Conservation (phyloP, 2,329 filamentous ascomycete species). For the Colletotrichum euphorbiae region DNA sequence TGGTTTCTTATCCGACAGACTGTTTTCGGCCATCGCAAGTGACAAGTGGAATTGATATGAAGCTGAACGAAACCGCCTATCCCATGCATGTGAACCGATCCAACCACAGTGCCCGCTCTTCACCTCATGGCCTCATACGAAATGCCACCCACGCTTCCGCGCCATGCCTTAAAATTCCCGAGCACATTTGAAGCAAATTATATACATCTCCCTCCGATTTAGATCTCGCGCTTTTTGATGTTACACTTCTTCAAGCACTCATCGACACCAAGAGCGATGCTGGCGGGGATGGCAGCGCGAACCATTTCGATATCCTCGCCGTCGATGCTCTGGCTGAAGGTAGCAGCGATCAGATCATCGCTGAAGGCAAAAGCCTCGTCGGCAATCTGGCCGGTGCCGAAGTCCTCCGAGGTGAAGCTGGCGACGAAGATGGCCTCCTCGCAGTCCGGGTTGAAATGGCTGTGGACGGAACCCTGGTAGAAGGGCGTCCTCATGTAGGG, state of each 20-base stretch:
- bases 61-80: slow-evolving; percentile 2
- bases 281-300: slow-evolving; percentile 56
- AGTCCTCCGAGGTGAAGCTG: slow-evolving; percentile 62
- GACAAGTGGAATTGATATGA: neutral
- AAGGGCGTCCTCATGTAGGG: slow-evolving; percentile 64
- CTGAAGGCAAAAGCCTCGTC: slow-evolving; percentile 62
- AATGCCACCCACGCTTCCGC: neutral
- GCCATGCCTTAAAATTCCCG: neutral
- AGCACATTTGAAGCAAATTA: neutral
- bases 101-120: slow-evolving; percentile 2
- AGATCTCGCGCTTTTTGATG: slow-evolving; percentile 45
- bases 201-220: neutral
- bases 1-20: too few relatives aligned
- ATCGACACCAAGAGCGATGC: slow-evolving; percentile 64
- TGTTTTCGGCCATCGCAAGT: too few relatives aligned
- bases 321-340: slow-evolving; percentile 58
- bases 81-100: neutral
- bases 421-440: slow-evolving; percentile 62
- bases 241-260: slow-evolving; percentile 61
- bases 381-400: slow-evolving; percentile 62
- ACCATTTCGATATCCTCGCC: slow-evolving; percentile 61
- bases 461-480: slow-evolving; percentile 66
- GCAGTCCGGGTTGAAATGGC: slow-evolving; percentile 68
- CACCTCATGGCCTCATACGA: neutral
- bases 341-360: slow-evolving; percentile 58